Evolutionary conservation across 495 filamentous ascomycete species (phyloP), one percentile per base, ranked within the genome.

Genomic region (Glonium stellatum): DNA sequence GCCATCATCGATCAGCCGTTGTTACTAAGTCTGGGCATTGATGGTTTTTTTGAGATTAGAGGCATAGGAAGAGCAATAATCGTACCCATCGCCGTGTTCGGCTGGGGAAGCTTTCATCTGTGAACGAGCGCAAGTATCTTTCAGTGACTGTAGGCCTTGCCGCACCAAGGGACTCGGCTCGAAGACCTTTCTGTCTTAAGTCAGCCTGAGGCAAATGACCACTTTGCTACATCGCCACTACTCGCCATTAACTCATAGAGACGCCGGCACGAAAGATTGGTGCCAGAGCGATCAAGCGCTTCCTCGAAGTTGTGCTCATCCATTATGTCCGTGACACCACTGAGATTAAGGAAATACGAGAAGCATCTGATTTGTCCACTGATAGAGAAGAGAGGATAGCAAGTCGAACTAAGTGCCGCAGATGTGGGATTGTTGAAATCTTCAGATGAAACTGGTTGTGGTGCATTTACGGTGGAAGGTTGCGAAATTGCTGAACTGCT

Each of bases 21-120:
- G 19, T 1, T 23, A 8, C 48, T 51, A 23, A 1, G 8, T 5
- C 11, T 15, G 21, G 6, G 21, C 48, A 4, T 51, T 25, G 13
- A 1, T 22, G 48, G 13, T 9, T 51, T 27, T 9, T 15, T 9
- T 27, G 19, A 15, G 10, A 31, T 31, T 5, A 18, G 13, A 51
- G 48, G 15, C 3, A 31, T 31, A 31, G 27, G 6, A 31, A 6
- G 27, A 6, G 27, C 31, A 15, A 25, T 2, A 27, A 15, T 8
- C 48, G 6, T 51, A 51, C 48, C 48, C 48, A 51, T 51, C 48
- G 21, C 25, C 48, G 18, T 44, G 48, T 51, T 51, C 48, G 18
- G 25, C 31, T 25, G 19, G 48, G 23, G 23, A 51, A 15, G 21
- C 13, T 25, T 21, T 31, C 13, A 23, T 51, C 21, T 9, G 23